Evolutionary conservation across 2,329 filamentous ascomycete species (phyloP).

Genomic region (Aspergillus fischeri): DNA sequence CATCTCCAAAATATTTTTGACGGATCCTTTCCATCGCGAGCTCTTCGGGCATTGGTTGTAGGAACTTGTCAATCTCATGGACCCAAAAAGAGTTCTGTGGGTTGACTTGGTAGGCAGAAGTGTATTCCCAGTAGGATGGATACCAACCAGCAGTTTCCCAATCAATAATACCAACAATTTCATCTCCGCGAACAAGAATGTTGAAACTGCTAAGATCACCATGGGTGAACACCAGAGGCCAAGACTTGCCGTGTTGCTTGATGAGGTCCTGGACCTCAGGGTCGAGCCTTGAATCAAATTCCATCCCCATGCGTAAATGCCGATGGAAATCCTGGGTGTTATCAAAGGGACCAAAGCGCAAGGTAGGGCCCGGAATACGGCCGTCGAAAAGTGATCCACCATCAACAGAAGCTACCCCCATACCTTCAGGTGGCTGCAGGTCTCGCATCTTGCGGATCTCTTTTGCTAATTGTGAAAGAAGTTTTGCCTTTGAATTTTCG

Average conservation of each 20-base stretch:
- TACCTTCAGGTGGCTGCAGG: slow-evolving; percentile 22
- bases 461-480: slow-evolving; percentile 30
- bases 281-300: slow-evolving; percentile 22
- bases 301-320: slow-evolving; percentile 30
- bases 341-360: slow-evolving; percentile 31
- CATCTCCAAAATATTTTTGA: slow-evolving; percentile 34
- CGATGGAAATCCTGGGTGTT: slow-evolving; percentile 34
- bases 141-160: slow-evolving; percentile 32
- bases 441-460: slow-evolving; percentile 29
- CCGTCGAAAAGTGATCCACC: slow-evolving; percentile 29
- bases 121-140: slow-evolving; percentile 32
- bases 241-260: slow-evolving; percentile 25
- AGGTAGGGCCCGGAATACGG: slow-evolving; percentile 24
- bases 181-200: slow-evolving; percentile 31
- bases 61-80: slow-evolving; percentile 29
- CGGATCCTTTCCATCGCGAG: slow-evolving; percentile 39
- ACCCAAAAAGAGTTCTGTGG: slow-evolving; percentile 32
- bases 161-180: slow-evolving; percentile 38
- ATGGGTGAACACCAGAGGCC: slow-evolving; percentile 46
- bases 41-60: slow-evolving; percentile 35
- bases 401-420: slow-evolving; percentile 27
- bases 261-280: slow-evolving; percentile 32
- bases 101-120: slow-evolving; percentile 39
- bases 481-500: slow-evolving; percentile 29
- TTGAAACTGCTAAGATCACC: slow-evolving; percentile 46